phyloP scores from a whole-genome alignment of 345 rosid species.

The Populus tremula region DNA sequence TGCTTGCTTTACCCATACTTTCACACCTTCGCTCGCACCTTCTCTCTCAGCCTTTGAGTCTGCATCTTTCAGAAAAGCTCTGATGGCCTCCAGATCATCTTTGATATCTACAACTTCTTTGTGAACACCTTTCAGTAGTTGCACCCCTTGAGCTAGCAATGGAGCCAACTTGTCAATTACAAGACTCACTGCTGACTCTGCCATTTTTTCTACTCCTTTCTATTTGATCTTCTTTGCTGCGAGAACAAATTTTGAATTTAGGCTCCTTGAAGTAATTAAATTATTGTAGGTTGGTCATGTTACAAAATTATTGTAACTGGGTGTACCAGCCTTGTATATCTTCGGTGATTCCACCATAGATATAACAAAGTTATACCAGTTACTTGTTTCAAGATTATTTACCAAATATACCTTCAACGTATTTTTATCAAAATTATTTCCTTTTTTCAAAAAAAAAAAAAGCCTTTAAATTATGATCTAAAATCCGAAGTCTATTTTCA shows the following conservation, averaged over 20 bases:
- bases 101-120: constrained; percentile 14
- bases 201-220: not conserved
- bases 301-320: too few species aligned
- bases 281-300: too few species aligned
- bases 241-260: not conserved
- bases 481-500: too few species aligned
- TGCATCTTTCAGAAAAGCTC: constrained; percentile 29
- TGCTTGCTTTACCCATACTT: constrained; percentile 34
- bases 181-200: not conserved
- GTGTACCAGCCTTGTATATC: too few species aligned
- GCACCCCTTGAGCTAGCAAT: not conserved
- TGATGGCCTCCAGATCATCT: constrained; percentile 6
- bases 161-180: not conserved
- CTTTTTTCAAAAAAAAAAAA: too few species aligned
- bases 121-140: not conserved
- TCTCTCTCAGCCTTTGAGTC: constrained; percentile 26
- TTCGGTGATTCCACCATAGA: too few species aligned
- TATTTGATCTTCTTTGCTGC: not conserved
- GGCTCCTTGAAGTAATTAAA: too few species aligned
- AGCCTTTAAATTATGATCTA: too few species aligned
- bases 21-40: not conserved
- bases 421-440: too few species aligned
- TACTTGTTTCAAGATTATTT: too few species aligned
- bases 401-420: too few species aligned
- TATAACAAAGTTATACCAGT: too few species aligned